Base-by-base conservation (phyloP, 352 stramenopile species). In the Pythium coloratum region DNA sequence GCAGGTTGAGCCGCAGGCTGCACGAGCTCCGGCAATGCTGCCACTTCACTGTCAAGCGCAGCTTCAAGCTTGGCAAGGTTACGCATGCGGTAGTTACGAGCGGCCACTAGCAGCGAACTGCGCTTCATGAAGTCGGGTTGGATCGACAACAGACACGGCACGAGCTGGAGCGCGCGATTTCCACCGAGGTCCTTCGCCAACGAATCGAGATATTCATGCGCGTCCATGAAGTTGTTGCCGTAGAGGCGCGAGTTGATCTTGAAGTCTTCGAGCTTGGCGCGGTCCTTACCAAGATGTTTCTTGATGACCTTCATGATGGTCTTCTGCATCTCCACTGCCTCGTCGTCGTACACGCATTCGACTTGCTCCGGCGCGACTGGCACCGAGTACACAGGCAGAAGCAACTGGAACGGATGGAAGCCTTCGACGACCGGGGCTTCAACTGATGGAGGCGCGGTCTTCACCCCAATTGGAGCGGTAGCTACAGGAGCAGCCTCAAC, bases 221-320 rank as follows among this genome's bases (percentile, higher is more conserved):
- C 61, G 46, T 92, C 86, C 84, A 94, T 90, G 47, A 91, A 92
- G 62, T 88, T 82, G 72, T 88, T 92, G 36, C 86, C 86, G 68
- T 80, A 90, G 10, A 94, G 71, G 0, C 81, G 80, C 34, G 84
- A 82, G 51, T 91, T 94, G 54, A 88, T 86, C 76, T 92, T 94
- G 65, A 94, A 94, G 34, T 92, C 86, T 59, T 92, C 80, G 26
- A 89, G 59, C 42, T 76, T 77, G 10, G 59, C 32, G 33, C 84
- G 88, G 69, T 89, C 64, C 59, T 81, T 84, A 32, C 76, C 78
- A n/a, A 89, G 69, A n/a, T 89, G 46, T 59, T 86, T 90, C 60
- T 86, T 88, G 62, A 91, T 71, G 5, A 77, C 74, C 55, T 90
- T 89, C 60, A 90, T 79, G 63, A 94, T 76, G 13, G 76, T 78